Conservation (phyloP, 2,329 filamentous ascomycete genomes). For the Teratosphaeria nubilosa region DNA sequence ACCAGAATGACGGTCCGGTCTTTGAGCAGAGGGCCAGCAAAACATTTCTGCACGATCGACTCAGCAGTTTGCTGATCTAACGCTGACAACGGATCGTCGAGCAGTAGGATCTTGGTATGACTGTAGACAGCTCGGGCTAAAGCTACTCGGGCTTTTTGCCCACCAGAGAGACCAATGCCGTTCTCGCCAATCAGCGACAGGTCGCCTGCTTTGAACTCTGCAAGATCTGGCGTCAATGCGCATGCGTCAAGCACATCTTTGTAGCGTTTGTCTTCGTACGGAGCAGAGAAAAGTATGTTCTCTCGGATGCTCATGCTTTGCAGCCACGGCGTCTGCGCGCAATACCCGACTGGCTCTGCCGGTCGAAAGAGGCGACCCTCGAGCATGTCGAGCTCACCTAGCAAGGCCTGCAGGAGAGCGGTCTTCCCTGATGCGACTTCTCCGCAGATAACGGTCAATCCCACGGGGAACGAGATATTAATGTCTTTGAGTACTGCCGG, state of each 20-base stretch:
- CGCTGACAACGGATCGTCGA: constrained; percentile 40
- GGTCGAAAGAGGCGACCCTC: constrained; percentile 43
- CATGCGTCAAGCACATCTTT: constrained; percentile 58
- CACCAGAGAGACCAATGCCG: constrained; percentile 38
- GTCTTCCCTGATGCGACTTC: constrained; percentile 57
- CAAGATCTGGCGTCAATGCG: constrained; percentile 51
- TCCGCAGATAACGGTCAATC: constrained; percentile 52
- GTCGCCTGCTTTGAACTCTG: constrained; percentile 54
- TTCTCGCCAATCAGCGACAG: constrained; percentile 41
- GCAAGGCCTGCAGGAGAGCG: constrained; percentile 47
- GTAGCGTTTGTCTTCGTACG: constrained; percentile 60
- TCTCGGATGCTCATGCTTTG: constrained; percentile 61
- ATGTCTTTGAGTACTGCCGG: constrained; percentile 46
- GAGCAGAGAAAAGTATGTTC: constrained; percentile 55
- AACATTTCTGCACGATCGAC: constrained; percentile 46
- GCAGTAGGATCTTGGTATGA: constrained; percentile 34
- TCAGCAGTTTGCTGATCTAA: constrained; percentile 54
- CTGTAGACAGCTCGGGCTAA: constrained; percentile 40
- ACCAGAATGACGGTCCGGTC: constrained; percentile 48
- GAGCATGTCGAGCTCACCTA: constrained; percentile 49
- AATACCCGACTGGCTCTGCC: constrained; percentile 51
- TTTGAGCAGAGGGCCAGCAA: constrained; percentile 45
- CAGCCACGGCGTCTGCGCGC: constrained; percentile 56
- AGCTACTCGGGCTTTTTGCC: constrained; percentile 38
- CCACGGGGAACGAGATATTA: constrained; percentile 43